Evolutionary conservation across 495 filamentous ascomycete genomes (phyloP).

Genomic region (Tuber microsphaerosporum): DNA sequence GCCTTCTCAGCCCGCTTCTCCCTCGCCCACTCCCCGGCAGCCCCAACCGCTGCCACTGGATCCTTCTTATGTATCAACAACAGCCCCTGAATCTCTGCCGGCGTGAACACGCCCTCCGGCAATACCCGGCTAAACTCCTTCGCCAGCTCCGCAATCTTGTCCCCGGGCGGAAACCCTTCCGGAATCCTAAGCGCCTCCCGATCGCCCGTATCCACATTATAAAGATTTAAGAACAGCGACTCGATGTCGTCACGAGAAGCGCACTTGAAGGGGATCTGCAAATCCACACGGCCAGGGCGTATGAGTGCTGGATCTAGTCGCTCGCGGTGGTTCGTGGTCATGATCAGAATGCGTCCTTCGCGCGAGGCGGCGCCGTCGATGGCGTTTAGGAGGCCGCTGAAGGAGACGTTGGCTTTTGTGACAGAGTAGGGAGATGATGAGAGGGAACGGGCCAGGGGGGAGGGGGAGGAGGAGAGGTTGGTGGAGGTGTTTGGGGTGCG

Average conservation of each 20-base stretch:
- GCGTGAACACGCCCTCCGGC: slow-evolving; percentile 51
- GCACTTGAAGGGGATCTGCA: slow-evolving; percentile 62
- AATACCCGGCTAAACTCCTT: slow-evolving; percentile 47
- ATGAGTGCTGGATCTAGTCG: slow-evolving; percentile 66
- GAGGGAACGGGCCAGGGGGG: background rate
- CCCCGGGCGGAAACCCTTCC: slow-evolving; percentile 20
- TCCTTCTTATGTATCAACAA: slow-evolving; percentile 57
- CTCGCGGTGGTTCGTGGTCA: slow-evolving; percentile 76
- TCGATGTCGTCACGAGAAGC: slow-evolving; percentile 56
- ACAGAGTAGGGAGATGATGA: background rate
- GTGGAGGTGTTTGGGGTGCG: slow-evolving; percentile 43
- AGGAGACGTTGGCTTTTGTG: slow-evolving; percentile 46
- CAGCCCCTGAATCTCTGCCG: slow-evolving; percentile 65
- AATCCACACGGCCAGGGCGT: slow-evolving; percentile 66
- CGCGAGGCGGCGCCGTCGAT: slow-evolving; percentile 75
- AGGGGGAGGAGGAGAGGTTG: background rate
- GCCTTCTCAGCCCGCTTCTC: slow-evolving; percentile 47
- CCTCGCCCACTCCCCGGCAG: slow-evolving; percentile 52
- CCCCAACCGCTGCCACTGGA: slow-evolving; percentile 51
- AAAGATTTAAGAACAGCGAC: slow-evolving; percentile 68
- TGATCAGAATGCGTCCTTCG: slow-evolving; percentile 71
- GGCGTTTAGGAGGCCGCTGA: slow-evolving; percentile 69
- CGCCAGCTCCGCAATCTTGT: slow-evolving; percentile 46
- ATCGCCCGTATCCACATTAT: slow-evolving; percentile 47
- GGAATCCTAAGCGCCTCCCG: slow-evolving; percentile 24